Evolutionary conservation across 2,329 filamentous ascomycete genomes (phyloP).

Genomic region (Ascochyta koolunga): DNA sequence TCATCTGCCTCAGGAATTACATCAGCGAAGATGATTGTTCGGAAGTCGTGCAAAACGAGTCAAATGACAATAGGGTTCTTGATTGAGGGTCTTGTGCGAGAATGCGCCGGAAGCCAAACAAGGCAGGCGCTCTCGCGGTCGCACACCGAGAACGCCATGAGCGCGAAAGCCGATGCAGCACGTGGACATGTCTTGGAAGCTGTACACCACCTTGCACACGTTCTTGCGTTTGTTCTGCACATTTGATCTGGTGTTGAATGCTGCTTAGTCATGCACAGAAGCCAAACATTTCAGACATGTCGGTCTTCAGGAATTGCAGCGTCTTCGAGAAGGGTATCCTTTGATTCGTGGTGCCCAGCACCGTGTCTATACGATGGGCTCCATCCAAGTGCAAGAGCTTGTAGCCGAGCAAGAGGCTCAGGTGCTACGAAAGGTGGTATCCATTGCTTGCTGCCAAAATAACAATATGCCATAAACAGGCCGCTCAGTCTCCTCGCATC

Average conservation of each 20-base stretch:
- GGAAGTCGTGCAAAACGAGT: slow-evolving; percentile 24
- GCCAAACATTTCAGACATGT: too few species aligned
- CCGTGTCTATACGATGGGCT: slow-evolving; percentile 1
- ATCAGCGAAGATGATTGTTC: slow-evolving; percentile 24
- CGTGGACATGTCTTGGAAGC: slow-evolving; percentile 4
- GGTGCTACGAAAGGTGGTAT: slow-evolving; percentile 18
- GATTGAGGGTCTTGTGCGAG: slow-evolving; percentile 5
- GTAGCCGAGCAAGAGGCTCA: slow-evolving; percentile 8
- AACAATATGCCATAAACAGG: slow-evolving; percentile 18
- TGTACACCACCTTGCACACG: not conserved
- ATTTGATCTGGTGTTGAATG: not conserved
- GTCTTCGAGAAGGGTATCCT: not conserved
- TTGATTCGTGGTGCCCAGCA: slow-evolving; percentile 9
- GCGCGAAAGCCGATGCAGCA: not conserved
- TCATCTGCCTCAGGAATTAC: slow-evolving; percentile 39
- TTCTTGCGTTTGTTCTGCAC: not conserved
- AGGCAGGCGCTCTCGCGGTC: slow-evolving; percentile 19
- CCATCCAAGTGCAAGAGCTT: not conserved
- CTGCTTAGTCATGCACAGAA: not conserved
- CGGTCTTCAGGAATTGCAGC: too few species aligned
- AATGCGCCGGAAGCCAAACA: slow-evolving; percentile 16
- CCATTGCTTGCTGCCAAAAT: slow-evolving; percentile 26
- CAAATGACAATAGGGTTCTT: slow-evolving; percentile 17
- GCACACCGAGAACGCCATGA: slow-evolving; percentile 28
- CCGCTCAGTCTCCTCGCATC: slow-evolving; percentile 4